These are phyloP conservation scores for Prunus mume DNA, from an alignment of 306 rosid species.

Conservation along the genomic window DNA sequence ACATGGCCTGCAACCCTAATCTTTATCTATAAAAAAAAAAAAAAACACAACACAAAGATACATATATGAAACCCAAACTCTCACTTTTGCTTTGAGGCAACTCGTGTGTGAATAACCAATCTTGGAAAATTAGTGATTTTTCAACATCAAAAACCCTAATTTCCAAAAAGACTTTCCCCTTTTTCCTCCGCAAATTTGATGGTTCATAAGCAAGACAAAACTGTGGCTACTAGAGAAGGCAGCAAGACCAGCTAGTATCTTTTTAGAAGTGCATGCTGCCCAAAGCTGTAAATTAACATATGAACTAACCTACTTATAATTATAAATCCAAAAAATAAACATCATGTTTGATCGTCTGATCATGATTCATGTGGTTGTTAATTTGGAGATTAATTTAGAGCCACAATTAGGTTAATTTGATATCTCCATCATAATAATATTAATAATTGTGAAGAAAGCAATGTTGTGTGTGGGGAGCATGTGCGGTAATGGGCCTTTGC, in stretches of 20 bases:
- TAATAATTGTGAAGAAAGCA: conserved; percentile 1
- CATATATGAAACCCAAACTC: background rate
- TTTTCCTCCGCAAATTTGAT: background rate
- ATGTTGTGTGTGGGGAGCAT: background rate
- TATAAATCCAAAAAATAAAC: background rate
- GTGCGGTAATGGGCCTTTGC: conserved; percentile 2
- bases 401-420: background rate
- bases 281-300: background rate
- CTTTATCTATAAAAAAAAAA: background rate
- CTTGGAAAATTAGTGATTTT: background rate
- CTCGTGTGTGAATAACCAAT: background rate
- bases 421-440: background rate
- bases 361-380: background rate
- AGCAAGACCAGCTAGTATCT: background rate
- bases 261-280: background rate
- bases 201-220: conserved; percentile 1
- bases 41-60: background rate
- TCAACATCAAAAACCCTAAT: background rate
- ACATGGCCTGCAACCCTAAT: background rate
- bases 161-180: background rate
- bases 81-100: background rate
- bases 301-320: background rate
- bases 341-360: background rate
- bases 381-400: background rate
- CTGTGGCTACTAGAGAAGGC: background rate